A percentile compares a stretch with the other conserved stretches of the same genome.
These are phyloP conservation scores for Tetraselmis chui DNA, from an alignment of 139 green algal species.

Conservation along the genomic window DNA sequence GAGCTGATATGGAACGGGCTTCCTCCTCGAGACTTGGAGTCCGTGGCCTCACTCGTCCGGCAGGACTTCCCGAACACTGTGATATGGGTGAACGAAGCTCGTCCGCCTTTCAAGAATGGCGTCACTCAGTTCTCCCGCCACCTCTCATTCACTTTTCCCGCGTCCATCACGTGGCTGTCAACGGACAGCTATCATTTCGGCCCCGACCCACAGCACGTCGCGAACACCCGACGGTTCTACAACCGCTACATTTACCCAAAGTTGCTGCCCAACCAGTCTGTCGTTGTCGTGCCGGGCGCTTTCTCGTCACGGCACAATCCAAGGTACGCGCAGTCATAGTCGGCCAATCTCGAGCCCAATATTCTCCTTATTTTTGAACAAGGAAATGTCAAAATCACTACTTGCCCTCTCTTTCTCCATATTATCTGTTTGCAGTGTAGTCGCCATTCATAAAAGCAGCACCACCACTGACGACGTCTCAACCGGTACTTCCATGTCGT, in stretches of 20 bases:
- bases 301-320: not conserved
- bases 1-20: not conserved
- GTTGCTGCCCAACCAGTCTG: not conserved
- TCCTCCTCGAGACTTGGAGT: not conserved
- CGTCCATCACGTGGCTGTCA: not conserved
- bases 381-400: no score
- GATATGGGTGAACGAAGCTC: not conserved
- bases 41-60: not conserved
- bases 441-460: no score
- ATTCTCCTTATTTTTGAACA: no score
- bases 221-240: not conserved
- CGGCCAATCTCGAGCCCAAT: no score
- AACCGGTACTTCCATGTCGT: no score
- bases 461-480: no score
- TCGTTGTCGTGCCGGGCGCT: not conserved
- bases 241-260: slow-evolving; percentile 1
- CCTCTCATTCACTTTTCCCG: not conserved
- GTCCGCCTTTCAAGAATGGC: not conserved
- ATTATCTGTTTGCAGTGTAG: no score
- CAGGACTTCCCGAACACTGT: not conserved
- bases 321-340: no score
- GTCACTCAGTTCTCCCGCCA: not conserved
- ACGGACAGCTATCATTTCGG: not conserved
- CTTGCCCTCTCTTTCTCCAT: no score
- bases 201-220: not conserved